Evolutionary conservation across 352 stramenopile genomes (phyloP).

Genomic region (Saprolegnia parasitica): DNA sequence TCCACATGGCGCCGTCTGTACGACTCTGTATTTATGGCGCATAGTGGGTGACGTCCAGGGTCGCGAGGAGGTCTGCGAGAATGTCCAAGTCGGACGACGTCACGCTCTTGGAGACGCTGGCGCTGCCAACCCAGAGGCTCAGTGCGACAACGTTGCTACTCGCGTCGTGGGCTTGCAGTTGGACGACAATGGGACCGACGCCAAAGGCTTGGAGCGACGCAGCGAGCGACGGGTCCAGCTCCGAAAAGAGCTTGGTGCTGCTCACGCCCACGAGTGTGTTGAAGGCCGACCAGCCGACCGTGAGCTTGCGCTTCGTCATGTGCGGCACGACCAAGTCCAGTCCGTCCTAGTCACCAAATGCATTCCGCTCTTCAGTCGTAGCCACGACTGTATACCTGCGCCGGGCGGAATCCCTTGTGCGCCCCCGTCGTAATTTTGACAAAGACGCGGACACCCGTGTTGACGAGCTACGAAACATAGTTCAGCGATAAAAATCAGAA

Average conservation of each 20-base stretch:
- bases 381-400: conserved; percentile 5
- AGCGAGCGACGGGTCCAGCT: not conserved
- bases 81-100: conserved; percentile 24
- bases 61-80: conserved; percentile 11
- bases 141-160: not conserved
- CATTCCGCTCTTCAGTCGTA: not conserved
- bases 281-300: conserved; percentile 20
- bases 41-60: conserved; percentile 7
- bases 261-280: conserved; percentile 12
- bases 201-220: not conserved
- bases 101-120: conserved; percentile 25
- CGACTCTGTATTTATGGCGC: conserved; percentile 17
- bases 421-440: conserved; percentile 17
- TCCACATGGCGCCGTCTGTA: no score
- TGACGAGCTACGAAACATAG: conserved; percentile 14
- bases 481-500: not conserved
- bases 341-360: conserved; percentile 7
- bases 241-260: conserved; percentile 7
- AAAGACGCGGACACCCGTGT: conserved; percentile 28
- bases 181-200: conserved; percentile 18
- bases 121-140: conserved; percentile 10
- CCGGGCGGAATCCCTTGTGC: conserved; percentile 23
- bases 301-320: conserved; percentile 21
- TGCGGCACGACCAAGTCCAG: conserved; percentile 19
- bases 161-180: not conserved